Base-by-base conservation (phyloP, 2,329 filamentous ascomycete species). In the Aspergillus sp. region DNA sequence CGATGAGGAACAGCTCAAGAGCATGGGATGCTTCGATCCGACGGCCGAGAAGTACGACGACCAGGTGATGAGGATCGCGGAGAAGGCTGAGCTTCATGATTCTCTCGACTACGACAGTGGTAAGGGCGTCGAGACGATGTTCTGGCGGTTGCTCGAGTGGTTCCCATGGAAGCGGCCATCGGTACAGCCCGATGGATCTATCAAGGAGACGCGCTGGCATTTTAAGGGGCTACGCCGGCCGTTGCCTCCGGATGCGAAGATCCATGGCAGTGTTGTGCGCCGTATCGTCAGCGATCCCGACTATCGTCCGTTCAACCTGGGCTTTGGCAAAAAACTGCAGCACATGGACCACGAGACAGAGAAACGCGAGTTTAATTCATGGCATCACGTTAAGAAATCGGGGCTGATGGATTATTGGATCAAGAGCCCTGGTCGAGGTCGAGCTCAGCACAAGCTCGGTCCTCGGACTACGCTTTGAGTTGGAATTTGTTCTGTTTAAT, bases 1-100 rank as follows among this genome's bases (percentile, higher is more conserved):
- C 54, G 87, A 91, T 57, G 26, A 52, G 1, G 26, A 42, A 2
- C 63, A 66, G 30, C 47, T 66, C 5, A 52, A 57, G 17, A 44
- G 24, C 11, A 51, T 60, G 17, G 53, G 57, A 2, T 65, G 63
- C 26, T 56, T 59, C n/a, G 47, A 60, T 10, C 50, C 56, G 17
- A 16, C 5, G 3, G 33, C 24, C 3, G 38, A 48, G 10, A 14
- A 45, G 9, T 51, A 42, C 9, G 33, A 58, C 6, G 16, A 11
- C 13, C 40, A 45, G 2, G 40, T 58, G 9, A 24, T 61, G 19
- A n/a, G 20, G 14, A 45, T 44, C 5, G 57, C 59, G 2, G 47
- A 51, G 9, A 42, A 36, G 9, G 55, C 59, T 3, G 17, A 33
- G 11, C 49, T 60, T 22, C 59, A 61, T 30, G 57, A 61, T 33